Base-by-base conservation (phyloP, 352 stramenopile species). In the Peronospora belbahrii region DNA sequence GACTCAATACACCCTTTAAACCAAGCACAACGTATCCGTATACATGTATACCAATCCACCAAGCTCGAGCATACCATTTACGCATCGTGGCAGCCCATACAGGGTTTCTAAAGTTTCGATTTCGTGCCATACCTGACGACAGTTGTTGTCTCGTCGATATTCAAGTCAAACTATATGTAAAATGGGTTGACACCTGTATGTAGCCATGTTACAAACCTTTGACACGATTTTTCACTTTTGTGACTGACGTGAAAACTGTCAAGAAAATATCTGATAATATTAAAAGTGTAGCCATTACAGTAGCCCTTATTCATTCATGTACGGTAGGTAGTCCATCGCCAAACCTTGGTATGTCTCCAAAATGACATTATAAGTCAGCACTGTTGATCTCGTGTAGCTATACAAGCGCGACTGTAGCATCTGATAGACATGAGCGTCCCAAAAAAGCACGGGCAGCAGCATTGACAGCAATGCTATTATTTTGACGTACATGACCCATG, bases 41-140 rank as follows among this genome's bases (percentile, higher is more conserved):
- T 5, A 76, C 48, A 25, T 90, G 79, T 8, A 87, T 53, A 0
- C 54, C 61, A 9, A 87, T 28, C 75, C 79, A 90, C 79, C 75
- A 90, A 0, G 63, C 49, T 17, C 75, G 70, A 25, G 75, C 73
- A 19, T 72, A 86, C 70, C 74, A 85, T 55, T 76, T 79, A 23
- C 74, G 76, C 59, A 69, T 43, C 24, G 35, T 60, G 4, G 66
- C 74, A 15, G 48, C 32, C n/a, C 43, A 31, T 9, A 67, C 51
- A 41, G 59, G 55, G 40, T 67, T 65, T 35, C 54, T 50, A 0
- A 32, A 8, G 37, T 66, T 64, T 36, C 54, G 45, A 25, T 57
- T 67, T 32, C 59, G 55, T 35, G 30, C 19, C 54, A 61, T 60
- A 25, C 2, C 33, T n/a, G 1, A 31, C 27, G 27, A 33, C 27